A percentile compares a stretch with the other conserved stretches of the same genome.
Evolutionary conservation across 108 stramenopile genomes (phyloP).

Genomic region (Stephanodiscus minutulus): DNA sequence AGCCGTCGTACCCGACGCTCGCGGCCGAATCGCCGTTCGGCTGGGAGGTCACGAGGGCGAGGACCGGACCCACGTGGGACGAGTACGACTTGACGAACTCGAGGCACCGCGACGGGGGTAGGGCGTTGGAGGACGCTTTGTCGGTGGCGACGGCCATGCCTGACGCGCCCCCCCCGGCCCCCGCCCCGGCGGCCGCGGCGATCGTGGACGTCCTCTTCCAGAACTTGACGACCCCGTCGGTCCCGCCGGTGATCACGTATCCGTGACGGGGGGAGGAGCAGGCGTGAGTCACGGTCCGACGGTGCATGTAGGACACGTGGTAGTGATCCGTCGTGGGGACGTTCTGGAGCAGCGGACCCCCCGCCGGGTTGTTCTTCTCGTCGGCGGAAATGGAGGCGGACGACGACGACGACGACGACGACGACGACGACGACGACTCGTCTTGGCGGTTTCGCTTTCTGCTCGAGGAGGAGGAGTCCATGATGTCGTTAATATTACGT

Average conservation of each 20-base stretch:
- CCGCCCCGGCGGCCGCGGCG: conserved; percentile 5
- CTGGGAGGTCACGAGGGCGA: conserved; percentile 57
- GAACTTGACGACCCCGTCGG: conserved; percentile 97
- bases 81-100: conserved; percentile 98
- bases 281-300: conserved; percentile 81
- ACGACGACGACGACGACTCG: no score
- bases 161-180: not conserved
- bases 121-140: conserved; percentile 6
- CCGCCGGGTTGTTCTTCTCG: not conserved
- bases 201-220: conserved; percentile 91
- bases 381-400: no score
- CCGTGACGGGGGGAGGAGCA: conserved; percentile 74
- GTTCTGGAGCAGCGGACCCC: conserved; percentile 23
- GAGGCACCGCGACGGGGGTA: conserved; percentile 56
- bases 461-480: no score
- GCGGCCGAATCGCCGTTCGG: conserved; percentile 80
- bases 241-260: conserved; percentile 87
- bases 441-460: no score
- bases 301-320: conserved; percentile 93
- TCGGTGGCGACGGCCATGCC: conserved; percentile 4
- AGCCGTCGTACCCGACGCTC: conserved; percentile 73
- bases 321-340: conserved; percentile 75
- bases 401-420: no score
- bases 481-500: no score
- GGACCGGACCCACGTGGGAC: conserved; percentile 84